Evolutionary conservation across 2,329 filamentous ascomycete genomes (phyloP).

Genomic region (Alternaria angustiovoidea): DNA sequence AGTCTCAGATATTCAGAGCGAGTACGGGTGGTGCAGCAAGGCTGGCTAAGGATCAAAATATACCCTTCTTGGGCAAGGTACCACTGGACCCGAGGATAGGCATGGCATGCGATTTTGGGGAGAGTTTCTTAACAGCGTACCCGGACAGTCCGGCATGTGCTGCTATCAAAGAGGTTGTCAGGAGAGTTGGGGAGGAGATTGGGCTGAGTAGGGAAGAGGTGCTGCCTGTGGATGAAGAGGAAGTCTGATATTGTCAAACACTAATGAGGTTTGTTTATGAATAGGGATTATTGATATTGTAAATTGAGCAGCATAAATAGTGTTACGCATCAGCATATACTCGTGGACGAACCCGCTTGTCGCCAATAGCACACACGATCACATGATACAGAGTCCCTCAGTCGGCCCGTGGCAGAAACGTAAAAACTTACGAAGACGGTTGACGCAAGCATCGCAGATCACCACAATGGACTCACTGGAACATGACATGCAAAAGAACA

Average conservation of each 20-base stretch:
- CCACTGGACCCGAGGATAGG: conserved; percentile 93
- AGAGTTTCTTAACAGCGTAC: conserved; percentile 95
- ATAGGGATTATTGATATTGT: background rate
- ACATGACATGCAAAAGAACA: background rate
- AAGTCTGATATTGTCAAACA: conserved; percentile 1
- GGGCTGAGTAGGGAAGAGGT: conserved; percentile 42
- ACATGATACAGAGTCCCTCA: background rate
- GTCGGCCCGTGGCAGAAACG: background rate
- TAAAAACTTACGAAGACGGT: conserved; percentile 3
- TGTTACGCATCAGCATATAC: background rate
- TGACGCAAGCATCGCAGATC: conserved; percentile 14
- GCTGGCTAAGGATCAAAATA: conserved; percentile 83
- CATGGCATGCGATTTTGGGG: conserved; percentile 95
- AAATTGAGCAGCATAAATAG: background rate
- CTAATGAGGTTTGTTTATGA: background rate
- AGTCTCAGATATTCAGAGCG: conserved; percentile 84
- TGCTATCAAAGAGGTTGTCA: conserved; percentile 83
- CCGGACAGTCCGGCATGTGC: conserved; percentile 90
- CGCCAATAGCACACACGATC: background rate
- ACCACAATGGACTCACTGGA: background rate
- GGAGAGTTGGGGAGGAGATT: conserved; percentile 66
- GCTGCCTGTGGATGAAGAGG: conserved; percentile 31
- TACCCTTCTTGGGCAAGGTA: conserved; percentile 88
- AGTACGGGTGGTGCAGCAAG: conserved; percentile 86
- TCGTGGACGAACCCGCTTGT: background rate